These are phyloP conservation scores for Sugiyamaella qingdaonensis DNA, from an alignment of 805 yeast genomes.

Conservation along the genomic window DNA sequence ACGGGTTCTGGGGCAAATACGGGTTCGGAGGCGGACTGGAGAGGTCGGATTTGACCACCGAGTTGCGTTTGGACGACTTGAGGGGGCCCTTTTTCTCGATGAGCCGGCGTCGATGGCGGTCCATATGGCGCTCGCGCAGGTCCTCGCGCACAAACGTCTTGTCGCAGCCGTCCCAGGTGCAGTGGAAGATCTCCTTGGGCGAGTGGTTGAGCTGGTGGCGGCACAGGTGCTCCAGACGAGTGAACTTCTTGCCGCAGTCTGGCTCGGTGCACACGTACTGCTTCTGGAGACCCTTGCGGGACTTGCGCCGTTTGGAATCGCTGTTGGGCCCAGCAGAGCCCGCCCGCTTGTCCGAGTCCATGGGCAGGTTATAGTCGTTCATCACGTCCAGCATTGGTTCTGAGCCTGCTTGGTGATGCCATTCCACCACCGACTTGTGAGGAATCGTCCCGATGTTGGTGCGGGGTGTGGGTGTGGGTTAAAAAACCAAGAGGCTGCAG, in stretches of 20 bases:
- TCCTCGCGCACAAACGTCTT: conserved; percentile 36
- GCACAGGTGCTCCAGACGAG: conserved; percentile 27
- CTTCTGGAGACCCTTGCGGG: conserved; percentile 29
- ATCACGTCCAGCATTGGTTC: conserved; percentile 4
- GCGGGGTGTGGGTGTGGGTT: background rate
- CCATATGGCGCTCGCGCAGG: conserved; percentile 30
- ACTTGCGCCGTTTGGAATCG: conserved; percentile 19
- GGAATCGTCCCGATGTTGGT: too few relatives aligned
- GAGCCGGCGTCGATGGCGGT: conserved; percentile 28
- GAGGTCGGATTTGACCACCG: background rate
- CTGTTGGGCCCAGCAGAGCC: background rate
- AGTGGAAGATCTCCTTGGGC: conserved; percentile 34
- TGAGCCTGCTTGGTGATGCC: too few relatives aligned
- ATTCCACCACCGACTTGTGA: too few relatives aligned
- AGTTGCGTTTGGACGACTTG: background rate
- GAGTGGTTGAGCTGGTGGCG: conserved; percentile 30
- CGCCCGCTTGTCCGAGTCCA: background rate
- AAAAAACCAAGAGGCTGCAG: background rate
- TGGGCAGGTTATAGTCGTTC: conserved; percentile 2
- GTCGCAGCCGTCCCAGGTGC: conserved; percentile 32
- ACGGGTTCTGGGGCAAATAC: background rate
- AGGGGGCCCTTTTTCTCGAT: conserved; percentile 10
- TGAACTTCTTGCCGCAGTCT: conserved; percentile 26
- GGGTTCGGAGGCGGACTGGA: background rate
- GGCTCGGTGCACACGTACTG: conserved; percentile 27